Conservation (phyloP, 805 yeast species). For the Sugiyamaella americana region DNA sequence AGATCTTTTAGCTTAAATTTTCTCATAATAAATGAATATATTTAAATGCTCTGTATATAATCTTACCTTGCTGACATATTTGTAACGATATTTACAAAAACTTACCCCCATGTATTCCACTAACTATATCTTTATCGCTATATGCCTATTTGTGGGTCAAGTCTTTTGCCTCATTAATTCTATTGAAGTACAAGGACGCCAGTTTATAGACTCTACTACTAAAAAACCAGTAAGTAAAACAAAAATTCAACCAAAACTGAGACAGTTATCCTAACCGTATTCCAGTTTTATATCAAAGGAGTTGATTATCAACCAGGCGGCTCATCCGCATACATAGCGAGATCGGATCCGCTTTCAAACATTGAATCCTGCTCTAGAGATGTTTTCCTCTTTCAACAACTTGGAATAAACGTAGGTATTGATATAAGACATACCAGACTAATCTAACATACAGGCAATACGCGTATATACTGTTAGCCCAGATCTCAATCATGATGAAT, state of each 20-base stretch:
- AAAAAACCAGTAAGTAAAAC: conserved; percentile 52
- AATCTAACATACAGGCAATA: conserved; percentile 43
- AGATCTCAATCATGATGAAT: conserved; percentile 71
- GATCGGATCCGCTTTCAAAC: conserved; percentile 71
- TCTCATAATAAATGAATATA: no score
- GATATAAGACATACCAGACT: not conserved
- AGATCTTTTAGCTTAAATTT: no score
- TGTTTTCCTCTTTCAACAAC: conserved; percentile 67
- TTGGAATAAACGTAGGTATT: conserved; percentile 57
- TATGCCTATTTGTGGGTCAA: not conserved
- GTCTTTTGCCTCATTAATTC: conserved; percentile 45
- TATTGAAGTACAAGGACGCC: conserved; percentile 59
- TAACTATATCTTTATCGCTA: no score
- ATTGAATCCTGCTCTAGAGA: conserved; percentile 73
- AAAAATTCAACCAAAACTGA: not conserved
- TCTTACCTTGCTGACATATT: no score
- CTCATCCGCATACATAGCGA: conserved; percentile 55
- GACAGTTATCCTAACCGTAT: conserved; percentile 12
- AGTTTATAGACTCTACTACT: conserved; percentile 70
- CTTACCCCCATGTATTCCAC: no score
- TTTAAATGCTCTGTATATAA: no score
- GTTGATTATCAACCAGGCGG: conserved; percentile 68
- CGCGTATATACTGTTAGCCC: conserved; percentile 86
- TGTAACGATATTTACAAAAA: no score
- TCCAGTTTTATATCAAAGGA: conserved; percentile 70